Evolutionary conservation across 257 asterid genomes (phyloP).

Genomic region (Gentiana dahurica): DNA sequence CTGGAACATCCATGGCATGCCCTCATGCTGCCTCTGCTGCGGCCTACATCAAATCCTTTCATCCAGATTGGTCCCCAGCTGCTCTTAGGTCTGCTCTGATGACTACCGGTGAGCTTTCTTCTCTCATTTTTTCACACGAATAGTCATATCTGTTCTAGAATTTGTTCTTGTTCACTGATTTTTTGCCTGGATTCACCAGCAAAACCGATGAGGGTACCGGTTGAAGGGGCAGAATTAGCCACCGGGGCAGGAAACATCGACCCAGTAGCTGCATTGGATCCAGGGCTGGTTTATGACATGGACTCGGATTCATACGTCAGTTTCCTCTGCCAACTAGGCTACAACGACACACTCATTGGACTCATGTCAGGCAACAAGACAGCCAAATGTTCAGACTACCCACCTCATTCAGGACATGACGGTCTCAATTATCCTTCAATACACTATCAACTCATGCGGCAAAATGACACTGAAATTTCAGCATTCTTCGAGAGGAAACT

Average conservation of each 20-base stretch:
- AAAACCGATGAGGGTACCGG: slow-evolving; percentile 50
- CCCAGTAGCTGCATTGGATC: slow-evolving; percentile 59
- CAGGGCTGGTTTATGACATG: slow-evolving; percentile 80
- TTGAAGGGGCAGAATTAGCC: slow-evolving; percentile 64
- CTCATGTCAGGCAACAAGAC: slow-evolving; percentile 25
- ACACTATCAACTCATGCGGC: slow-evolving; percentile 35
- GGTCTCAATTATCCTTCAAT: slow-evolving; percentile 80
- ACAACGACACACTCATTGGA: slow-evolving; percentile 30
- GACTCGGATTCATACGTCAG: slow-evolving; percentile 56
- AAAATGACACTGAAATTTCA: slow-evolving; percentile 33
- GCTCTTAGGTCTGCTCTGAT: slow-evolving; percentile 86
- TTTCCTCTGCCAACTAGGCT: slow-evolving; percentile 77
- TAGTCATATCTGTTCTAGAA: no score
- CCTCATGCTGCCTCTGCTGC: slow-evolving; percentile 77
- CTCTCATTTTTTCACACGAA: background rate
- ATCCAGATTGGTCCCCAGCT: slow-evolving; percentile 77
- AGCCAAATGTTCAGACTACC: slow-evolving; percentile 48
- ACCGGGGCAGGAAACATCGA: slow-evolving; percentile 79
- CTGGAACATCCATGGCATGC: slow-evolving; percentile 95
- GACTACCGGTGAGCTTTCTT: slow-evolving; percentile 50
- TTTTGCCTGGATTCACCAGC: slow-evolving; percentile 21
- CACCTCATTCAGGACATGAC: slow-evolving; percentile 54
- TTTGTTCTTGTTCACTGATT: background rate
- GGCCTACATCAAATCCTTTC: slow-evolving; percentile 84
- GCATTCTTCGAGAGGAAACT: slow-evolving; percentile 62